phyloP scores from a whole-genome alignment of 75 land plant species.

The Selaginella moellendorffii region DNA sequence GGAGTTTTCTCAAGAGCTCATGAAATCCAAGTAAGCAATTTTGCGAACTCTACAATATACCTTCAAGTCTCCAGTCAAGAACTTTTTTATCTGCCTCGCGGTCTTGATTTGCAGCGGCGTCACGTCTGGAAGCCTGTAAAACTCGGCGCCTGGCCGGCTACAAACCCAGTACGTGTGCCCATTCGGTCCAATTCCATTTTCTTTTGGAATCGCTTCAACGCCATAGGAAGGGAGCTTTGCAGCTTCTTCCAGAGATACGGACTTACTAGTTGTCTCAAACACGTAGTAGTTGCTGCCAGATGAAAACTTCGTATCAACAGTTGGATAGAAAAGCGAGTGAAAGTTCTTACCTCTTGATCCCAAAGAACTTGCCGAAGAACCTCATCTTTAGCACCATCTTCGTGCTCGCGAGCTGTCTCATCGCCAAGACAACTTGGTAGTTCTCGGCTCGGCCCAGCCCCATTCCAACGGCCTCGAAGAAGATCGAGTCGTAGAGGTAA shows the following conservation, averaged over 20 bases:
- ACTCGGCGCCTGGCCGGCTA: too few species aligned
- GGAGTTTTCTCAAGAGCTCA: too few species aligned
- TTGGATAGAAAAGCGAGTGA: background rate
- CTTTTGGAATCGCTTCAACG: conserved; percentile 17
- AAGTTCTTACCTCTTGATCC: conserved; percentile 17
- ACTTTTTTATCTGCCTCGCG: conserved; percentile 19
- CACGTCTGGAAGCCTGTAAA: conserved; percentile 17
- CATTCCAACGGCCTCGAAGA: conserved; percentile 25
- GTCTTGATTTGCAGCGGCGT: too few species aligned
- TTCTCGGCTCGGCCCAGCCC: conserved; percentile 25
- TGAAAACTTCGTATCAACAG: background rate
- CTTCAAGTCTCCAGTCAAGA: conserved; percentile 22
- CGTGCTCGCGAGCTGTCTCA: conserved; percentile 19
- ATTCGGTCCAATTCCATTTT: conserved; percentile 21
- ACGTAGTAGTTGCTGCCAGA: conserved; percentile 33
- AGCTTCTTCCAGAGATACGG: too few species aligned
- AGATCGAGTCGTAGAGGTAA: conserved; percentile 17
- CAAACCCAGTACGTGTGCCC: conserved; percentile 25
- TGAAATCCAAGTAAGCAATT: too few species aligned
- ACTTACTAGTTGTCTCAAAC: conserved; percentile 22
- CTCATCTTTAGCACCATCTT: conserved; percentile 16
- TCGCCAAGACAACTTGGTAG: conserved; percentile 17
- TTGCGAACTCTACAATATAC: too few species aligned
- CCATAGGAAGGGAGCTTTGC: background rate
- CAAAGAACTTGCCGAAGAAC: conserved; percentile 32